Percentiles rank a stretch among this genome's conserved stretches.
Conservation (phyloP, 2,329 filamentous ascomycete genomes). For the Diaporthe sp. region DNA sequence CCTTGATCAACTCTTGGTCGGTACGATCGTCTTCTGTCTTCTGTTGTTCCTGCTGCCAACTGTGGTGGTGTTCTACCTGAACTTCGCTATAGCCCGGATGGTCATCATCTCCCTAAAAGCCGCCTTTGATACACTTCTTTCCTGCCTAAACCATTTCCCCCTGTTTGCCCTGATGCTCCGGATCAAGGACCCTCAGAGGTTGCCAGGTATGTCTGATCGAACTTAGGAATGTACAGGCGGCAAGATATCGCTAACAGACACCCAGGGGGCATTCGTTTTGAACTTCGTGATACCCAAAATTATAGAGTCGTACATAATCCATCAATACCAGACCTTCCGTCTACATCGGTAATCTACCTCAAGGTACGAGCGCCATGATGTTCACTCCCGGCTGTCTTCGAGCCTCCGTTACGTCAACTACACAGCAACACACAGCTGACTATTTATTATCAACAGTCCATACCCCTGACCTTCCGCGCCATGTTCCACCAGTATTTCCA, state of each 20-base stretch:
- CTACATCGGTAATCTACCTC: conserved; percentile 87
- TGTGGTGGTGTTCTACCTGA: conserved; percentile 95
- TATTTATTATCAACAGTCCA: conserved; percentile 69
- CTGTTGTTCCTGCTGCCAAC: conserved; percentile 96
- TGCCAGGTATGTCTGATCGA: conserved; percentile 75
- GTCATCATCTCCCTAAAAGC: conserved; percentile 95
- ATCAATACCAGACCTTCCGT: conserved; percentile 59
- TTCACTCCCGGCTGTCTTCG: not conserved
- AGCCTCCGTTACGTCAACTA: conserved; percentile 29
- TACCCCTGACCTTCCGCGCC: conserved; percentile 88
- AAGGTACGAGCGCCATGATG: conserved; percentile 71
- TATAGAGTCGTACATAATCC: conserved; percentile 59
- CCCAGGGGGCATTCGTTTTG: conserved; percentile 86
- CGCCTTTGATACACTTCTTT: conserved; percentile 88
- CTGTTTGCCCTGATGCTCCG: conserved; percentile 97
- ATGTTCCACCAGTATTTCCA: conserved; percentile 99
- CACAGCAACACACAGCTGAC: conserved; percentile 17
- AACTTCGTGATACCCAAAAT: conserved; percentile 81
- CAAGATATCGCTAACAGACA: conserved; percentile 42
- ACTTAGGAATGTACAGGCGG: not conserved
- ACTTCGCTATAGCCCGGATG: conserved; percentile 95
- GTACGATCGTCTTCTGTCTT: conserved; percentile 95
- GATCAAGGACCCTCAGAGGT: conserved; percentile 89
- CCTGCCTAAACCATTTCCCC: conserved; percentile 97
- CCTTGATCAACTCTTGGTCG: conserved; percentile 93